Evolutionary conservation across 1,139 yeast species (phyloP).

Genomic region (Arxiozyma telluris): DNA sequence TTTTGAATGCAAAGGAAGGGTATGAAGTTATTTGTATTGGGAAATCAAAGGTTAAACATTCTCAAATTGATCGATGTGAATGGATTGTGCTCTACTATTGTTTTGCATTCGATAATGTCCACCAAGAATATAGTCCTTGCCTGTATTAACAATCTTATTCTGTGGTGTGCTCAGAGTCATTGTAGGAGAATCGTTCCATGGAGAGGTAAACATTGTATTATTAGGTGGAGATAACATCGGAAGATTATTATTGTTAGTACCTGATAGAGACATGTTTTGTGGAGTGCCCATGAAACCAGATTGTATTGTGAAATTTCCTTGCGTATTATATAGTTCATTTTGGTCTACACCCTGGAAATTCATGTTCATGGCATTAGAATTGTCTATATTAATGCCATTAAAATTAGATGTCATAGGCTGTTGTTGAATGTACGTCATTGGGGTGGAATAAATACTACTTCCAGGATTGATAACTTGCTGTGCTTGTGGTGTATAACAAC

Average conservation of each 20-base stretch:
- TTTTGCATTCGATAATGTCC: slow-evolving; percentile 26
- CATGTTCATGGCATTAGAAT: neutral
- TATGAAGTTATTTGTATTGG: neutral
- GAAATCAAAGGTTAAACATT: neutral
- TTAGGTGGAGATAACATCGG: neutral
- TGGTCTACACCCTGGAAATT: neutral
- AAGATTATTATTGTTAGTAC: neutral
- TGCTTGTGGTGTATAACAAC: slow-evolving; percentile 1
- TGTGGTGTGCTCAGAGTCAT: slow-evolving; percentile 1
- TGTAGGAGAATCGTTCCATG: slow-evolving; percentile 9
- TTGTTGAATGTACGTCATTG: neutral
- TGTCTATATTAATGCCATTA: neutral
- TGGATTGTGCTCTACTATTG: slow-evolving; percentile 29
- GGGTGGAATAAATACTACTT: neutral
- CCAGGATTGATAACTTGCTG: neutral
- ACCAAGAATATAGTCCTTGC: slow-evolving; percentile 29
- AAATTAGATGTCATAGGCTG: neutral
- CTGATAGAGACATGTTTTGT: neutral
- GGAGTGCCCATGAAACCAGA: neutral
- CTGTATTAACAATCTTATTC: slow-evolving; percentile 24
- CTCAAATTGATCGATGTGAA: slow-evolving; percentile 30
- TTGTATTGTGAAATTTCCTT: neutral
- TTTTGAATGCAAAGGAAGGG: neutral
- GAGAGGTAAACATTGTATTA: slow-evolving; percentile 1
- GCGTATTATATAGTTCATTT: neutral